Percentiles rank a stretch among this genome's conserved stretches.
Conservation (phyloP, 495 filamentous ascomycete genomes). For the Podospora tetraspora region DNA sequence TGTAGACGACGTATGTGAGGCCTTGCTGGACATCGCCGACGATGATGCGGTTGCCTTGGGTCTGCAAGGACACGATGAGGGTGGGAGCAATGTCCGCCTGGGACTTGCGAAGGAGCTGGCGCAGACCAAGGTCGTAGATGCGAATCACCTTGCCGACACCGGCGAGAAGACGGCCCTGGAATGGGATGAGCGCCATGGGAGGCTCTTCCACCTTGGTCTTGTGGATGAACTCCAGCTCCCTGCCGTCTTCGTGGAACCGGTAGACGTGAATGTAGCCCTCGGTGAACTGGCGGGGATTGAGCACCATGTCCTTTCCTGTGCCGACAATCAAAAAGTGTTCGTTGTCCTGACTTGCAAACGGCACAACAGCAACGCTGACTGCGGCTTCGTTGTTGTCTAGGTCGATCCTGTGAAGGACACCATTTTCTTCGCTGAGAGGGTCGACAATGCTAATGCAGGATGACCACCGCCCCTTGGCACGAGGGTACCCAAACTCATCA, state of each 20-base stretch:
- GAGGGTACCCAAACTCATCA: constrained; percentile 85
- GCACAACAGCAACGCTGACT: constrained; percentile 73
- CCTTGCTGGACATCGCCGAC: constrained; percentile 89
- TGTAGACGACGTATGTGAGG: constrained; percentile 87
- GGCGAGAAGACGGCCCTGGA: constrained; percentile 83
- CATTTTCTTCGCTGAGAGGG: constrained; percentile 62
- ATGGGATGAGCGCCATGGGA: constrained; percentile 79
- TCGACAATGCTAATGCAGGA: constrained; percentile 90
- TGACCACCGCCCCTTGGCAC: constrained; percentile 81
- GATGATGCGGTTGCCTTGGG: constrained; percentile 86
- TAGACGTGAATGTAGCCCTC: constrained; percentile 91
- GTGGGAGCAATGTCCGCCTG: constrained; percentile 74
- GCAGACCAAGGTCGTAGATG: constrained; percentile 86
- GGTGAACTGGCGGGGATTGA: constrained; percentile 65
- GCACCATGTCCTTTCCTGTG: constrained; percentile 81
- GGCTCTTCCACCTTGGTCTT: constrained; percentile 89
- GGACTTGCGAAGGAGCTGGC: constrained; percentile 85
- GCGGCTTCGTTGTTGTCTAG: constrained; percentile 88
- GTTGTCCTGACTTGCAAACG: constrained; percentile 81
- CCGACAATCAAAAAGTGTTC: constrained; percentile 90
- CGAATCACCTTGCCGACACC: constrained; percentile 78
- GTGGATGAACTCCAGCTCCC: constrained; percentile 86
- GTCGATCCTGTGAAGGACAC: constrained; percentile 68
- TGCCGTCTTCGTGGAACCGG: constrained; percentile 79
- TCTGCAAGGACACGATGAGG: constrained; percentile 80